Base-by-base conservation (phyloP, 225 moss, liverwort and hornwort species). In the Physcomitrellopsis africana region DNA sequence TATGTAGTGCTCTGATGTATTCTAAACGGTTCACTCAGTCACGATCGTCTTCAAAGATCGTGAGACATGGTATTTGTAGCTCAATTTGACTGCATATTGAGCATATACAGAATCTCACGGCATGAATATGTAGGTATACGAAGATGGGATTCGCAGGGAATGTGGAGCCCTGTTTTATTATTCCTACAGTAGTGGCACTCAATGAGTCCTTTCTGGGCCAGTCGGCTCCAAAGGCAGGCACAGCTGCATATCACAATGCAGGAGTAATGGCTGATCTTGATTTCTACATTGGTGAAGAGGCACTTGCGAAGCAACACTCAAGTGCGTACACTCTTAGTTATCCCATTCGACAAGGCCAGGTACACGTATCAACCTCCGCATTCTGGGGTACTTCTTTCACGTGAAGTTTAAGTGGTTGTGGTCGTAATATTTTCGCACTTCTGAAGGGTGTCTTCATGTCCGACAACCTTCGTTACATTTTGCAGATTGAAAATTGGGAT, bases 121-220 rank as follows among this genome's bases (percentile, higher is more conserved):
- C 51, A 63, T 79, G 61, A 63, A 54, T 16, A 2, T 77, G 64
- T 41, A 95, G 95, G 86, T 95, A 95, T 45, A 95, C 95, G 64
- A 95, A 95, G 76, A 95, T 95, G 95, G 95, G 95, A n/a, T 95
- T 92, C 63, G 94, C 94, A 56, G 94, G 94, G 52, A 95, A 95
- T 52, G 94, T 95, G 69, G 94, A 95, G 63, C 94, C 94, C 8
- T 92, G 94, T 54, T 95, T 91, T 75, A 95, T 95, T 20, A 91
- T 95, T 32, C 94, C 94, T 0, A 89, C 92, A 5, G 94, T 95
- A 75, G 94, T 92, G 76, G 94, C 94, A 53, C 91, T 95, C 56
- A 95, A 95, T 65, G 94, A 95, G 63, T 95, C 94, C 37, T 92
- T 91, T 78, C 79, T 95, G 52, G 91, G 92, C n/a, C 86, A 82